Evolutionary conservation across 108 stramenopile species (phyloP), one percentile per base, ranked within the genome.

Genomic region (Cylindrotheca closterium): DNA sequence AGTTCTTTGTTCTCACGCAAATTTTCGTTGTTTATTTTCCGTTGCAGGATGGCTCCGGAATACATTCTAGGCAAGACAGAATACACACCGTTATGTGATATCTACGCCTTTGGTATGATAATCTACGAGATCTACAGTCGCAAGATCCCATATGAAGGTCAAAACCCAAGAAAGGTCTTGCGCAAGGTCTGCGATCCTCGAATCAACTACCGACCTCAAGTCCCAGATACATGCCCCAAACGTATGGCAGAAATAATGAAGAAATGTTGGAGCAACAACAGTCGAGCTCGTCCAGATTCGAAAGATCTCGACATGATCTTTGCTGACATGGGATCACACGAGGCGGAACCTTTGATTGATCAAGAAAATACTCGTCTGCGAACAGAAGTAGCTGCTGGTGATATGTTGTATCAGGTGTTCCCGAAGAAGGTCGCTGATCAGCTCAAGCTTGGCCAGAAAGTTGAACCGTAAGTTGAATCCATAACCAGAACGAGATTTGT

Each of bases 21-120:
- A 10, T 42, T 42, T 42, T 42, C 15, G 10, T 42, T 15, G 10
- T 10, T 10, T 15, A 15, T 15, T 42, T 42, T n/a, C n/a, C n/a
- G n/a, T 15, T 7, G 15, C 37, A 42, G 37, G 37, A 98, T 98
- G 97, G 93, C 92, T 0, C 96, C 96, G 4, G 96, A 91, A 60
- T 51, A 81, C 26, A 55, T 85, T 27, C 55, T 75, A 7, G 63
- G 76, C 21, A 67, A 79, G 48, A 58, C 67, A 3, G 42, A 30
- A 3, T 76, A 82, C 54, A 78, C 80, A 4, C 1, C 79, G 1
- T 71, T 68, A 17, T 75, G 75, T n/a, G 84, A 85, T 58, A 79
- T 85, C 25, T 85, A 85, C 59, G 72, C 75, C n/a, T 68, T 85
- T 23, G 84, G 77, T 26, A 79, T 85, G 47, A 77, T 85, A 31